Conservation (phyloP, 257 asterid genomes). For the Ajuga chamaepitys region DNA sequence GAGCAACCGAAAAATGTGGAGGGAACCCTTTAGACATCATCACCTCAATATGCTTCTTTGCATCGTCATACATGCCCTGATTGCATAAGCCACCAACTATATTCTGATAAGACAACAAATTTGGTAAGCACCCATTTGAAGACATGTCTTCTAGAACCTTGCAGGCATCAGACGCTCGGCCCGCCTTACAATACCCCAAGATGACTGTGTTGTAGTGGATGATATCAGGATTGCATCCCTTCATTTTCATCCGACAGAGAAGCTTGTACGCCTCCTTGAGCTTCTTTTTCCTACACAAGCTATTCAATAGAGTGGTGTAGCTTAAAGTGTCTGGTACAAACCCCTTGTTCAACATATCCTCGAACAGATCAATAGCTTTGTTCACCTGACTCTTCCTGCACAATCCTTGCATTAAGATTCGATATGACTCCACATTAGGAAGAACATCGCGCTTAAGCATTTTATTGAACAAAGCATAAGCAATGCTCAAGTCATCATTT, state of each 20-base stretch:
- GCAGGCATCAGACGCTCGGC: conserved; percentile 60
- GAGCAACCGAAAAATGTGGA: conserved; percentile 66
- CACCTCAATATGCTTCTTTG: conserved; percentile 40
- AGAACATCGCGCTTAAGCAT: conserved; percentile 74
- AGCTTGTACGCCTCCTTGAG: conserved; percentile 94
- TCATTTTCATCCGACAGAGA: conserved; percentile 86
- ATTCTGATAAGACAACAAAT: conserved; percentile 61
- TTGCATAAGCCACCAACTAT: conserved; percentile 64
- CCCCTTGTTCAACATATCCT: conserved; percentile 96
- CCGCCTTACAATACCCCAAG: conserved; percentile 68
- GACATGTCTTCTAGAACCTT: conserved; percentile 83
- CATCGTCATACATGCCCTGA: conserved; percentile 76
- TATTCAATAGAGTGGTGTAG: conserved; percentile 73
- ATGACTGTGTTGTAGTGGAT: conserved; percentile 82
- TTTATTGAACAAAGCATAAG: conserved; percentile 60
- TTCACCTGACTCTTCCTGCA: conserved; percentile 94
- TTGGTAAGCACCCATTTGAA: conserved; percentile 74
- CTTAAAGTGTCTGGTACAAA: conserved; percentile 70
- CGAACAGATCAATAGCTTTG: conserved; percentile 72
- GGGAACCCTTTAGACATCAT: conserved; percentile 53
- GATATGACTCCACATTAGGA: conserved; percentile 75
- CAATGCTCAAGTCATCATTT: conserved; percentile 63
- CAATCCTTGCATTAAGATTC: conserved; percentile 78
- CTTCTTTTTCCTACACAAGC: conserved; percentile 80
- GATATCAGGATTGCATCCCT: conserved; percentile 84